Percentiles rank a stretch among this genome's conserved stretches.
These are phyloP conservation scores for Claviceps digitariae DNA, from an alignment of 2,329 filamentous ascomycete species.

Conservation along the genomic window DNA sequence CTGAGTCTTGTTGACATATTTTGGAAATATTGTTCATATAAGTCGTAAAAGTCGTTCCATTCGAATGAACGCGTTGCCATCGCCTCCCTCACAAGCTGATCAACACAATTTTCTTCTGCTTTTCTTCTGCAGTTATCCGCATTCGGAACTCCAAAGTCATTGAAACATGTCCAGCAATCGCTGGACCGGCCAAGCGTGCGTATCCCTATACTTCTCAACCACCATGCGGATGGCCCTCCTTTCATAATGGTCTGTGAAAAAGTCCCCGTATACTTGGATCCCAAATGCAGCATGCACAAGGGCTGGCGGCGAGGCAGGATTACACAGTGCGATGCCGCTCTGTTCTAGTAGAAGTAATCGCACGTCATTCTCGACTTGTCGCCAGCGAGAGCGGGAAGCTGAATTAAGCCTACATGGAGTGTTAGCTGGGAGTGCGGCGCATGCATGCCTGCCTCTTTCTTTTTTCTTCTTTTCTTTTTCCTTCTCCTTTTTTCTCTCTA, in stretches of 20 bases:
- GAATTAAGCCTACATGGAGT: slow-evolving; percentile 3
- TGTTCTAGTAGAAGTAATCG: slow-evolving; percentile 23
- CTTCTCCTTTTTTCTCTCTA: neutral
- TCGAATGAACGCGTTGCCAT: too few species aligned
- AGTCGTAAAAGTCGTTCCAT: too few species aligned
- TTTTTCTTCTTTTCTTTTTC: neutral
- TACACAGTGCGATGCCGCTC: slow-evolving; percentile 26
- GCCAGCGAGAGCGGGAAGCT: slow-evolving; percentile 18
- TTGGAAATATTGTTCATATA: too few species aligned
- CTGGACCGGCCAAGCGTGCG: slow-evolving; percentile 26
- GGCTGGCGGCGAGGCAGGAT: slow-evolving; percentile 23
- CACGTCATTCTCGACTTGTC: slow-evolving; percentile 25
- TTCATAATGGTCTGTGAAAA: slow-evolving; percentile 27
- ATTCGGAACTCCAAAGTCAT: neutral
- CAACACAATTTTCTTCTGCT: neutral
- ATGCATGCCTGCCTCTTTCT: neutral
- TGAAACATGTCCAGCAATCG: slow-evolving; percentile 23
- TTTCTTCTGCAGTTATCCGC: neutral
- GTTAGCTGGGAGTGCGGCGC: neutral
- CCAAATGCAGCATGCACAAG: slow-evolving; percentile 26
- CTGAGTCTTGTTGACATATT: too few species aligned
- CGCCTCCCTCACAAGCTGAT: neutral
- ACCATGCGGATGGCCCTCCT: slow-evolving; percentile 23
- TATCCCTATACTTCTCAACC: slow-evolving; percentile 30
- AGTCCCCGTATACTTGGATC: slow-evolving; percentile 28